Evolutionary conservation across 306 rosid genomes (phyloP).

Genomic region (Castanea mollissima): DNA sequence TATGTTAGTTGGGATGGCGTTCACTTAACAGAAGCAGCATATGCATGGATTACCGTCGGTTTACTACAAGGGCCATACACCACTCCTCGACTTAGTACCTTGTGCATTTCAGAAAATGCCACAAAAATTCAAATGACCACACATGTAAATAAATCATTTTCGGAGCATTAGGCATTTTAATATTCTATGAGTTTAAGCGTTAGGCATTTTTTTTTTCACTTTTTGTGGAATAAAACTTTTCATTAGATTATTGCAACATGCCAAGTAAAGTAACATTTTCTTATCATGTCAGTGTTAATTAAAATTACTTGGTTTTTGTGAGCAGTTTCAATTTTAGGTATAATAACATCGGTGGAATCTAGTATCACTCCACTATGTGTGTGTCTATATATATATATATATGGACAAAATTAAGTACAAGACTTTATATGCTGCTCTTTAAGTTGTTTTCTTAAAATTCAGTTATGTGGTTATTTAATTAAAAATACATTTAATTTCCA

Average conservation of each 20-base stretch:
- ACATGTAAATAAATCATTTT: background rate
- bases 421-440: rapidly evolving
- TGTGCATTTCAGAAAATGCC: background rate
- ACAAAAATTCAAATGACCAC: background rate
- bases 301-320: no score
- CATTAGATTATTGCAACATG: no score
- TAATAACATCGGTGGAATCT: no score
- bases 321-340: no score
- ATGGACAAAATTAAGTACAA: no score
- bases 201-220: no score
- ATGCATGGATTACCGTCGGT: conserved; percentile 15
- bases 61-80: conserved; percentile 24
- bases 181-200: no score
- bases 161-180: background rate
- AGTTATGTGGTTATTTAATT: rapidly evolving
- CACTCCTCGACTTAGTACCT: conserved; percentile 18
- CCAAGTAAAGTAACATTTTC: no score
- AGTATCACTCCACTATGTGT: no score
- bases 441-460: rapidly evolving
- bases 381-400: no score
- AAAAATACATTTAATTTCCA: rapidly evolving
- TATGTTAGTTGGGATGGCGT: conserved; percentile 48
- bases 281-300: no score
- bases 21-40: conserved; percentile 24
- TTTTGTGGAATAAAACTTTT: no score